A percentile compares a stretch with the other conserved stretches of the same genome.
phyloP scores from a whole-genome alignment of 179 eudicot species.

The Beta lomatogona region DNA sequence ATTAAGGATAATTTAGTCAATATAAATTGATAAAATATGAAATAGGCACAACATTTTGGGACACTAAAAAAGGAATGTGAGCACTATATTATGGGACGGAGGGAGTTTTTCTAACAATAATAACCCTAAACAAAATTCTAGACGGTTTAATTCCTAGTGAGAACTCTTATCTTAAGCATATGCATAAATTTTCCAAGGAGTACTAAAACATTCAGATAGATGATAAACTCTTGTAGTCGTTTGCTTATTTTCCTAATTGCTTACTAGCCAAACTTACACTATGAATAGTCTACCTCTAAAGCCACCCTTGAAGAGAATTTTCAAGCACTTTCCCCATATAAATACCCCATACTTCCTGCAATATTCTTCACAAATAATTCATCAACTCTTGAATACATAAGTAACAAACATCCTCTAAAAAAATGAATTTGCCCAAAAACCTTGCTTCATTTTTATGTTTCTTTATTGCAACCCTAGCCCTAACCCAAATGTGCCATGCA shows the following conservation, averaged over 20 bases:
- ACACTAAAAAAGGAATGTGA: constrained; percentile 50
- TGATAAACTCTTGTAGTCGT: no score
- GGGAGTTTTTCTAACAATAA: constrained; percentile 14
- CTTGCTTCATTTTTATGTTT: not conserved
- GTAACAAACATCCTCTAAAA: not conserved
- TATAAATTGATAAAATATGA: no score
- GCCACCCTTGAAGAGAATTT: not conserved
- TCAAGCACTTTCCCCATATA: not conserved
- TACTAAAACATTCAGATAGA: no score
- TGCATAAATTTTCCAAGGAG: no score
- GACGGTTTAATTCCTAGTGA: no score
- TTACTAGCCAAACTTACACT: no score
- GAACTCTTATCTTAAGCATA: no score
- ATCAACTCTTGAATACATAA: not conserved
- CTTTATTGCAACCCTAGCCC: not conserved
- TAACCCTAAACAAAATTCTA: no score
- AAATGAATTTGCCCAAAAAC: constrained; percentile 7
- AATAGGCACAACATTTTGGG: constrained; percentile 12
- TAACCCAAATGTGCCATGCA: constrained; percentile 25
- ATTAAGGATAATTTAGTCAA: no score
- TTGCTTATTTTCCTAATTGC: no score
- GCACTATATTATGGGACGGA: constrained; percentile 30
- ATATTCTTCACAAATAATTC: not conserved
- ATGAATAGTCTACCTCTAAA: no score
- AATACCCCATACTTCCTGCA: not conserved